Evolutionary conservation across 345 rosid genomes (phyloP), one percentile per base, ranked within the genome.

Genomic region (Dimocarpus longan): DNA sequence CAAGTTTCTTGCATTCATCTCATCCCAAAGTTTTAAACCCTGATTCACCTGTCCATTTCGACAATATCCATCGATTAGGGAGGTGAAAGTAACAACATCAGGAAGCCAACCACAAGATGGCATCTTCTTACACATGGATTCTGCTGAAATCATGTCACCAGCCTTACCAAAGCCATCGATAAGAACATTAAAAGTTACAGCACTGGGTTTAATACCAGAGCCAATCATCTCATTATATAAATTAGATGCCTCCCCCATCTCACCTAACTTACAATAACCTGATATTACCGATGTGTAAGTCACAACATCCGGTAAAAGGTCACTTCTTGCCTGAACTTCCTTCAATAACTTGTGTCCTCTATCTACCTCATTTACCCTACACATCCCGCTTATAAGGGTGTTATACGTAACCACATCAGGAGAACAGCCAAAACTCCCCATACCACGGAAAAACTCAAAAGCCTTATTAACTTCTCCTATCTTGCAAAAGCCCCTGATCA

Each of bases 61-160:
- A 84, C 96, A 92, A 79, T 90, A 92, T 22, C 99, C 98, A 66
- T 95, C 93, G 76, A 90, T 91, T 78, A 95, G 88, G 66, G 93
- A 93, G 77, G 95, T 90, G 82, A 87, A 92, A 52, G 99, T 92
- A 76, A 93, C 86, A 73, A 89, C 92, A 71, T 95, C 96, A 1
- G 93, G 92, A 54, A 26, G 66, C 79, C 89, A 95, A 77, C 89
- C 82, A 42, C 85, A 77, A 62, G 84, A 81, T 69, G 15, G 76
- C 96, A 93, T 92, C 84, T 84, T 90, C 79, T 78, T 85, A 59
- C 68, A 80, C 82, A 87, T 76, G 42, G 71, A 73, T 74, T 87
- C 85, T 10, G 93, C 96, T 26, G 84, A 85, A 80, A 75, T 57
- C 84, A 86, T 87, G 66, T 93, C 84, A 66, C 93, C 89, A 52